Evolutionary conservation across 192 early-diverging fungal species (phyloP).

Genomic region (Piromyces finnis): DNA sequence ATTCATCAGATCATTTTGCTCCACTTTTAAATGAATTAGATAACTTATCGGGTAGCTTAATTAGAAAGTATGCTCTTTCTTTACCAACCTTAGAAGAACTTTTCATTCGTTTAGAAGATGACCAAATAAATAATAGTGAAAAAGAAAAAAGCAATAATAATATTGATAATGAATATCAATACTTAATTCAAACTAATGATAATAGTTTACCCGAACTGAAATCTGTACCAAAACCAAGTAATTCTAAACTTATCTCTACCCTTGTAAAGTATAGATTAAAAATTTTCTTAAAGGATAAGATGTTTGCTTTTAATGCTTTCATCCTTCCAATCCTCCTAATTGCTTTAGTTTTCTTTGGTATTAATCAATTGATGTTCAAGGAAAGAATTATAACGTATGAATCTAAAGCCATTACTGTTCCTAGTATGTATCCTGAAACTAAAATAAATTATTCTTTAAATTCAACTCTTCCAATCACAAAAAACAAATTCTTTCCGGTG

Average conservation of each 20-base stretch:
- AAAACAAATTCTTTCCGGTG: background rate
- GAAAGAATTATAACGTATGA: background rate
- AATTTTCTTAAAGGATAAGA: background rate
- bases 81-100: background rate
- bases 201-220: background rate
- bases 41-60: background rate
- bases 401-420: background rate
- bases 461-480: background rate
- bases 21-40: background rate
- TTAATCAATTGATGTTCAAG: background rate
- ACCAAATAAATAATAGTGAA: background rate
- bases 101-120: background rate
- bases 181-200: background rate
- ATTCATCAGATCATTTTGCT: background rate
- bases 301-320: background rate
- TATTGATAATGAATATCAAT: background rate
- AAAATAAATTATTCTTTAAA: background rate
- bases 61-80: background rate
- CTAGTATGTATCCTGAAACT: background rate
- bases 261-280: background rate
- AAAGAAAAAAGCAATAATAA: background rate
- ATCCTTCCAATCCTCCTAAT: background rate
- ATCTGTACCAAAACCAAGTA: background rate
- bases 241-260: background rate
- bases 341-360: background rate